Conservation (phyloP, 768 basidiomycete species). For the Lentinula aciculospora region DNA sequence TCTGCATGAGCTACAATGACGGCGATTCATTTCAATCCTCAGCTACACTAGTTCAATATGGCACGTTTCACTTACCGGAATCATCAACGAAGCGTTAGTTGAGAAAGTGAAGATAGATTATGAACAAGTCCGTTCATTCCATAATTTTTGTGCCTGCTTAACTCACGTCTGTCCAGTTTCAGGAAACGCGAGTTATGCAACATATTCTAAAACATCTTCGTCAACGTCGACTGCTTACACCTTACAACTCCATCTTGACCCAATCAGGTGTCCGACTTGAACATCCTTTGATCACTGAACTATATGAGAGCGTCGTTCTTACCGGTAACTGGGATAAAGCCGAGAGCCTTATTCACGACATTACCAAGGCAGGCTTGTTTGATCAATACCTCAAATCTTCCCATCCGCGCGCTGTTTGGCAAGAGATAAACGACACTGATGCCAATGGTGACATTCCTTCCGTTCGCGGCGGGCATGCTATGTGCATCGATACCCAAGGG, state of each 20-base stretch:
- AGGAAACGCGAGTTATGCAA: conserved; percentile 58
- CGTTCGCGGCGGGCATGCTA: conserved; percentile 72
- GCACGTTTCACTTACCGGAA: conserved; percentile 61
- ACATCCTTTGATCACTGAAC: conserved; percentile 61
- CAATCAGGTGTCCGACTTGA: conserved; percentile 55
- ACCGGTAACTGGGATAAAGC: conserved; percentile 57
- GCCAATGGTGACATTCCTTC: conserved; percentile 61
- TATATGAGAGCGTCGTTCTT: conserved; percentile 62
- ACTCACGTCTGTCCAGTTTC: conserved; percentile 39
- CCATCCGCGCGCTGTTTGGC: conserved; percentile 60
- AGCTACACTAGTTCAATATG: conserved; percentile 80
- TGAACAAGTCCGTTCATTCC: conserved; percentile 48
- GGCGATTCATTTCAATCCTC: conserved; percentile 38
- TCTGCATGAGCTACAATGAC: neutral
- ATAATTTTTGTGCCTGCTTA: neutral
- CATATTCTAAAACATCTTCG: conserved; percentile 75
- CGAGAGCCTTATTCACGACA: conserved; percentile 44
- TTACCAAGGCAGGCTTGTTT: conserved; percentile 57
- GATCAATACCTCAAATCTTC: conserved; percentile 50
- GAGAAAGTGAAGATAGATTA: conserved; percentile 45
- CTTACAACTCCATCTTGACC: conserved; percentile 53
- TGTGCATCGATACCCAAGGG: conserved; percentile 67
- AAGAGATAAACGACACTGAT: conserved; percentile 51
- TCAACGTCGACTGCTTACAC: conserved; percentile 63
- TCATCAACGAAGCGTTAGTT: conserved; percentile 51